These are phyloP conservation scores for Aspergillus baeticus DNA, from an alignment of 495 filamentous ascomycete species.

Conservation along the genomic window DNA sequence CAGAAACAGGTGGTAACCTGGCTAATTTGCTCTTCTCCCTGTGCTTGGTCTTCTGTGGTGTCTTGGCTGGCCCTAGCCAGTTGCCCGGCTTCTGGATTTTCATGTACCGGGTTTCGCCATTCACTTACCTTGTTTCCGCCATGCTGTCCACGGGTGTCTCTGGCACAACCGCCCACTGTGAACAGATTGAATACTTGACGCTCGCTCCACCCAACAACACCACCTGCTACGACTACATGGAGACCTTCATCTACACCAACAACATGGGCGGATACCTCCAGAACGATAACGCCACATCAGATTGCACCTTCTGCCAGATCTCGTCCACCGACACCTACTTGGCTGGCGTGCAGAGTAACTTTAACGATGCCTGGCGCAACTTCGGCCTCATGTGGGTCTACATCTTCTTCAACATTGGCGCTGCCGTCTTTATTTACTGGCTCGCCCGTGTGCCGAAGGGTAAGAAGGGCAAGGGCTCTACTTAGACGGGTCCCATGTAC, in stretches of 20 bases:
- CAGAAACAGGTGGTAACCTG: constrained; percentile 61
- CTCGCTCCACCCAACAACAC: constrained; percentile 49
- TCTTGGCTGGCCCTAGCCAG: constrained; percentile 60
- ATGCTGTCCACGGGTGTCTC: constrained; percentile 63
- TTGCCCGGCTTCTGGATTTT: constrained; percentile 81
- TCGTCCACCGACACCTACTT: constrained; percentile 63
- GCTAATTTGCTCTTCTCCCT: constrained; percentile 63
- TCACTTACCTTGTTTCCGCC: constrained; percentile 67
- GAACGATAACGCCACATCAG: constrained; percentile 43
- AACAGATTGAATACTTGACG: constrained; percentile 53
- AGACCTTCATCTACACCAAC: constrained; percentile 39
- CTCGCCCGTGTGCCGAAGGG: constrained; percentile 72
- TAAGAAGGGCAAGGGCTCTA: constrained; percentile 31
- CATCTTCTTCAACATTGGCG: constrained; percentile 69
- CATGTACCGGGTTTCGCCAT: constrained; percentile 75
- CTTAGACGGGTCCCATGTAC: not conserved
- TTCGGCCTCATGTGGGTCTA: constrained; percentile 67
- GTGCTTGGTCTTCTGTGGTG: constrained; percentile 62
- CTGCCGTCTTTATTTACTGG: constrained; percentile 75
- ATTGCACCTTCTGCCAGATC: constrained; percentile 66
- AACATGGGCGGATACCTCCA: constrained; percentile 62
- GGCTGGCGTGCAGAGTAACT: constrained; percentile 44
- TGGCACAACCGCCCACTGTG: constrained; percentile 57
- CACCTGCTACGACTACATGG: constrained; percentile 60
- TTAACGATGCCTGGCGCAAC: constrained; percentile 66